Conservation (phyloP, 805 yeast genomes). For the Zygoascus bituminiphila region DNA sequence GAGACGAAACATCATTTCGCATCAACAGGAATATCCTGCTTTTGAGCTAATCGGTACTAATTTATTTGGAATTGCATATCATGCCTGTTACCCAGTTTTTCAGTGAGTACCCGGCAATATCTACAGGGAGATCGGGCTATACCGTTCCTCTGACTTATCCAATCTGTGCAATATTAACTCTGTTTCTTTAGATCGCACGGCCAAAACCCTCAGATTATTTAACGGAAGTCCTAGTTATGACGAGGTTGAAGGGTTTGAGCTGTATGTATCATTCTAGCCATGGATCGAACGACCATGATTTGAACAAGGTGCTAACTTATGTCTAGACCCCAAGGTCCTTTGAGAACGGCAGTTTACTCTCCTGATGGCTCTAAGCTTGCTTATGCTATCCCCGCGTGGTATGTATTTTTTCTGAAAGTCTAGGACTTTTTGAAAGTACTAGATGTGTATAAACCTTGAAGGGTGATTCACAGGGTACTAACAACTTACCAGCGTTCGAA, state of each 20-base stretch:
- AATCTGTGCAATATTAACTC: not conserved
- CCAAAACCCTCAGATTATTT: conserved; percentile 14
- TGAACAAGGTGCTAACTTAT: not conserved
- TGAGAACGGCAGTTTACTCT: conserved; percentile 18
- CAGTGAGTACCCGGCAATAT: conserved; percentile 6
- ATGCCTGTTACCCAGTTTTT: conserved; percentile 9
- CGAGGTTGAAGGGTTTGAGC: conserved; percentile 14
- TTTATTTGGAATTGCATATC: conserved; percentile 1
- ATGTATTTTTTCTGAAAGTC: no score
- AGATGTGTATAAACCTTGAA: no score
- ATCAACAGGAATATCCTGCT: not conserved
- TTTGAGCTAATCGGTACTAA: not conserved
- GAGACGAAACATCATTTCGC: not conserved
- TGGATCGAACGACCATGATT: not conserved
- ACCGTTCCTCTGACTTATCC: no score
- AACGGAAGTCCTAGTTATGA: conserved; percentile 15
- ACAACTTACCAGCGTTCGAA: conserved; percentile 46
- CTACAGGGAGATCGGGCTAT: not conserved
- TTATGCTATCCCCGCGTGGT: conserved; percentile 12
- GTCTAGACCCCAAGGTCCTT: conserved; percentile 10
- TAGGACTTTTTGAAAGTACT: no score
- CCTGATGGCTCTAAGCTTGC: conserved; percentile 17
- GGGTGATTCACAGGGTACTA: no score
- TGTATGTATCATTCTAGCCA: conserved; percentile 2
- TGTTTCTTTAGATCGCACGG: conserved; percentile 9